These are phyloP conservation scores for Leavenworthia alabamica DNA, from an alignment of 345 rosid species.

Conservation along the genomic window DNA sequence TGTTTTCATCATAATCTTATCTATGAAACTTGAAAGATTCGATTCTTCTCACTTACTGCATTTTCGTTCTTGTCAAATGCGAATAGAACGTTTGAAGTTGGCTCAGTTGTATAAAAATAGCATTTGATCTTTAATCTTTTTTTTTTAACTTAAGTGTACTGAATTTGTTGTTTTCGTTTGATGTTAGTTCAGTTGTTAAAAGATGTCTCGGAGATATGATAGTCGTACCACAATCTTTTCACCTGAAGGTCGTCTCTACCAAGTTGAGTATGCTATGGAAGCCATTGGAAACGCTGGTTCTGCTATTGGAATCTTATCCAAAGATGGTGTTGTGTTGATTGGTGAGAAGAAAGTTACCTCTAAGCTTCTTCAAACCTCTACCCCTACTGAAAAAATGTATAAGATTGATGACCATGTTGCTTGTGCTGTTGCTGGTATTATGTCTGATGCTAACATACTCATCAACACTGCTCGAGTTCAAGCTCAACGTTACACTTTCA, in stretches of 20 bases:
- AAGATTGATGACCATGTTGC: conserved; percentile 96
- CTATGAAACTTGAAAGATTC: not conserved
- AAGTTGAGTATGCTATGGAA: conserved; percentile 98
- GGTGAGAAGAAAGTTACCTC: conserved; percentile 99
- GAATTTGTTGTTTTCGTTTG: too few species aligned
- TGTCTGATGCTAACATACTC: conserved; percentile 97
- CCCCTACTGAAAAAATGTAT: conserved; percentile 93
- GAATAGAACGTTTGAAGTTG: not conserved
- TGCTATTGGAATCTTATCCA: conserved; percentile 81
- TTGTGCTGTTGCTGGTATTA: conserved; percentile 94
- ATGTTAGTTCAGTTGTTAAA: too few species aligned
- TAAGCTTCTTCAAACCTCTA: conserved; percentile 85
- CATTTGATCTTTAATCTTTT: not conserved
- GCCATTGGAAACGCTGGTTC: conserved; percentile 96
- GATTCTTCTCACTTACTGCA: not conserved
- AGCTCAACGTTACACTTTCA: conserved; percentile 81
- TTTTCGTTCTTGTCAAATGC: not conserved
- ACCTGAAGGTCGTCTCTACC: conserved; percentile 98
- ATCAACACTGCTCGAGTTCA: conserved; percentile 93
- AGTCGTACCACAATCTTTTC: conserved; percentile 98
- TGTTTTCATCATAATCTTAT: not conserved
- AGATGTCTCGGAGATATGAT: conserved; percentile 95
- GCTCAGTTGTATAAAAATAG: not conserved
- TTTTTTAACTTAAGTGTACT: too few species aligned
- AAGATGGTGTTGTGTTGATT: conserved; percentile 84